phyloP scores from a whole-genome alignment of 139 green algal species.

The Mesostigma viride region DNA sequence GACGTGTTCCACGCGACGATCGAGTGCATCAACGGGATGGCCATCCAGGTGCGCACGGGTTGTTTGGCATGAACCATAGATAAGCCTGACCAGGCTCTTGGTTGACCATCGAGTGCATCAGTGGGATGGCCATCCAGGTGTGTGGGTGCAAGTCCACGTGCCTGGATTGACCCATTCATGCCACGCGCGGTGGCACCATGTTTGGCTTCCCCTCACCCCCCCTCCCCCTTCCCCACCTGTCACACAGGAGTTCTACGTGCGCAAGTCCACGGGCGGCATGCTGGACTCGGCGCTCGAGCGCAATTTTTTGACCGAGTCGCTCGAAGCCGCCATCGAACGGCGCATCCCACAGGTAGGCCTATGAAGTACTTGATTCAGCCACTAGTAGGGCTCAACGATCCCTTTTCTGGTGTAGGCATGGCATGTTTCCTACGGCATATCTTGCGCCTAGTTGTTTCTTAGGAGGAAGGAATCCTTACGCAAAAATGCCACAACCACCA shows the following conservation, averaged over 20 bases:
- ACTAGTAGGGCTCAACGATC: neutral
- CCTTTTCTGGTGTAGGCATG: too few species aligned
- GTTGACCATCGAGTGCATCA: constrained; percentile 64
- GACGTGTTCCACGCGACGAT: constrained; percentile 90
- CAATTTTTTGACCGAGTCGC: neutral
- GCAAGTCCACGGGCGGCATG: neutral
- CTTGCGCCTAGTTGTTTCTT: too few species aligned
- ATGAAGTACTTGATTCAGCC: neutral
- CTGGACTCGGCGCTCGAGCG: neutral
- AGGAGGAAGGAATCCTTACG: too few species aligned
- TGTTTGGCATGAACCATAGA: neutral
- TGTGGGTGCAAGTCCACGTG: too few species aligned
- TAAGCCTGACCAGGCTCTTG: neutral
- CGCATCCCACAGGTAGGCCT: neutral
- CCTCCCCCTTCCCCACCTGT: too few species aligned
- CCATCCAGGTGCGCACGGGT: constrained; percentile 22
- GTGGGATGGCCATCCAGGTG: constrained; percentile 28
- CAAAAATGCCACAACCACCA: neutral
- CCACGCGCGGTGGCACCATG: too few species aligned
- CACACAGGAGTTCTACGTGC: neutral
- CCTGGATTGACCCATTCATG: too few species aligned
- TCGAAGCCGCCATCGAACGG: neutral
- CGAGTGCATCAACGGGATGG: constrained; percentile 38
- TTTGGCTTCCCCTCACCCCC: too few species aligned
- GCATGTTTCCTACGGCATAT: too few species aligned